Percentiles rank a stretch among this genome's conserved stretches.
phyloP scores from a whole-genome alignment of 768 basidiomycete species.

The Pleurotus ostreatus region DNA sequence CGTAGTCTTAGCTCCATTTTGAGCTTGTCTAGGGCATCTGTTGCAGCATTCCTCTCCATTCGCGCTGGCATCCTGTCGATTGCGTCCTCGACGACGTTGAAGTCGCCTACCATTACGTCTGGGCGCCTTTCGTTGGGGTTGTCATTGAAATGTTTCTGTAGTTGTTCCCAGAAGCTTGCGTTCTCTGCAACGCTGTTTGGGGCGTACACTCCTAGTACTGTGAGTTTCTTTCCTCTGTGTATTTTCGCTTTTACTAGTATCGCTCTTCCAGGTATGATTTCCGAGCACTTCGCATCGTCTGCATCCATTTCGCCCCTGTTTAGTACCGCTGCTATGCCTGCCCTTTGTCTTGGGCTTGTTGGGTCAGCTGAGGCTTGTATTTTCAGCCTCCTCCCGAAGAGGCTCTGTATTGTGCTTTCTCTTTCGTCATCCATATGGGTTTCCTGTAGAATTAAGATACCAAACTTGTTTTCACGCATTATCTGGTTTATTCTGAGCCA shows the following conservation, averaged over 20 bases:
- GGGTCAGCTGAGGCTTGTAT: conserved; percentile 16
- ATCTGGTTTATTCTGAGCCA: conserved; percentile 23
- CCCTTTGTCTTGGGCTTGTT: conserved; percentile 13
- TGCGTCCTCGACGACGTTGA: conserved; percentile 35
- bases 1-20: conserved; percentile 15
- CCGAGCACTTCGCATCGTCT: conserved; percentile 1
- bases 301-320: conserved; percentile 23
- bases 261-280: conserved; percentile 25
- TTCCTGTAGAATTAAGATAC: conserved; percentile 25
- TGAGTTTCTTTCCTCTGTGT: conserved; percentile 15
- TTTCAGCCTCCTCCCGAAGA: conserved; percentile 10
- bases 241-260: conserved; percentile 13
- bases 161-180: conserved; percentile 23
- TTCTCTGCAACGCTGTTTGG: conserved; percentile 26
- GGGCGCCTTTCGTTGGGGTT: conserved; percentile 13
- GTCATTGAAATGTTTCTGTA: conserved; percentile 9
- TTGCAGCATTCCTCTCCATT: conserved; percentile 12
- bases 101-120: conserved; percentile 35
- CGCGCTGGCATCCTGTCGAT: conserved; percentile 29
- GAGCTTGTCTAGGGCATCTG: conserved; percentile 15
- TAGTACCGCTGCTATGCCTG: conserved; percentile 29
- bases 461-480: conserved; percentile 20
- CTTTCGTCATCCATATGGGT: conserved; percentile 22
- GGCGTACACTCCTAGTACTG: conserved; percentile 30
- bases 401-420: not conserved